Evolutionary conservation across 768 basidiomycete species (phyloP).

Genomic region (Termitomyces titanicus): DNA sequence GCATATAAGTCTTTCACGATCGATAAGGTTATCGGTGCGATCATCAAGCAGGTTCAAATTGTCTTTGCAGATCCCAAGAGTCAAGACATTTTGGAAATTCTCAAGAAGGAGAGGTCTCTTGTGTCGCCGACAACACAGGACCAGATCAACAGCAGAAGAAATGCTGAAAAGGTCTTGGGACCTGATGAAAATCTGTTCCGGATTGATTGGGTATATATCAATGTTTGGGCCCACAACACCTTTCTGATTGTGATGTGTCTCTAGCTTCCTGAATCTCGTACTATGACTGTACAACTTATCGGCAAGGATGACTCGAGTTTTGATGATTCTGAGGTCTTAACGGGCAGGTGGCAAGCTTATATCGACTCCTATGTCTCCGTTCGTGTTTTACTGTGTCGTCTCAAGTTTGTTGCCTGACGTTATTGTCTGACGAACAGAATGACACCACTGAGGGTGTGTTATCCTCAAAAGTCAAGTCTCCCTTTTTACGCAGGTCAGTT

Average conservation of each 20-base stretch:
- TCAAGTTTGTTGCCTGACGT: neutral
- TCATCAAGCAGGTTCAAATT: conserved; percentile 90
- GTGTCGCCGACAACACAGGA: conserved; percentile 64
- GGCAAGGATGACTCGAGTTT: conserved; percentile 76
- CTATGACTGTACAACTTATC: conserved; percentile 69
- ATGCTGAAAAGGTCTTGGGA: conserved; percentile 66
- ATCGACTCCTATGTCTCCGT: conserved; percentile 75
- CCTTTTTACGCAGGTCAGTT: conserved; percentile 66
- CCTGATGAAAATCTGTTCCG: conserved; percentile 79
- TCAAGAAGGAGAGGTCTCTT: conserved; percentile 66
- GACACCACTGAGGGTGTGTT: conserved; percentile 55
- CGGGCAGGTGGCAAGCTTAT: conserved; percentile 77
- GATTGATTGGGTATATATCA: conserved; percentile 64
- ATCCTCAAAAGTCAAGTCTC: conserved; percentile 40
- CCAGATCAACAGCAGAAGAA: conserved; percentile 60
- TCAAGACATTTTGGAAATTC: conserved; percentile 66
- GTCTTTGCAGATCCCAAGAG: conserved; percentile 66
- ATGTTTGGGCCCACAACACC: neutral
- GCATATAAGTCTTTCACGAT: conserved; percentile 91
- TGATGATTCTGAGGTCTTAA: conserved; percentile 74
- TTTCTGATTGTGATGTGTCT: neutral
- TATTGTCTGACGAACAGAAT: conserved; percentile 32
- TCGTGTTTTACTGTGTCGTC: conserved; percentile 13
- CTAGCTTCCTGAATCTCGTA: conserved; percentile 63
- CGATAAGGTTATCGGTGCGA: conserved; percentile 83